Evolutionary conservation across 2,329 filamentous ascomycete species (phyloP), one percentile per base, ranked within the genome.

Genomic region (Xylaria sp.): DNA sequence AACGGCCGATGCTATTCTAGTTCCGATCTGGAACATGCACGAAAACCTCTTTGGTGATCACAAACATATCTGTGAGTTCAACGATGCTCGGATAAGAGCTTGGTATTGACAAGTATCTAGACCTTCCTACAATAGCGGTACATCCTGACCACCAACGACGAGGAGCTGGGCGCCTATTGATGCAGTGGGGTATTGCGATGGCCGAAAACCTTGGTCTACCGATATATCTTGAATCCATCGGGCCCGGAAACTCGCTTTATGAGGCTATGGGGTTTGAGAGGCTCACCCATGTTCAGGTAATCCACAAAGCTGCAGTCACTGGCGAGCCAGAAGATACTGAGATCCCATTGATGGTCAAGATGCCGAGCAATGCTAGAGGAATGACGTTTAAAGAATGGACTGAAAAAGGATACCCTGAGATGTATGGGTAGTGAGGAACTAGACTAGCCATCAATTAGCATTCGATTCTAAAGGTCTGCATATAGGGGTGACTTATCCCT

Each of bases 401-500:
- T 6, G 60, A 66, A 11, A 67, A 51, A 29, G 60, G 62, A 19
- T 69, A 66, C 47, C 59, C 67, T 3, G 44, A 67, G 35, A 37
- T 21, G 9, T 66, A 66, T 43, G 53, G 63, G 29, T 53, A 31
- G 25, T 37, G 3, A 41, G 47, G n/a, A n/a, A n/a, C n/a, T n/a
- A 27, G 8, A 55, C 67, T 68, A 53, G 49, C 38, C 8, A 35
- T 35, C 33, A 37, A 54, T 73, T 58, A 70, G 70, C 57, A 61
- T 9, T 17, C 5, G 47, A 55, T 17, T 23, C 7, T n/a, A n/a
- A 19, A 47, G 11, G 19, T 40, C 17, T 17, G 37, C 5, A 54
- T 41, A 25, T 15, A 9, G 41, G 58, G 25, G 38, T 55, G 46
- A 74, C 72, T 73, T 74, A 74, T 74, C 72, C 71, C 70, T 63